These are phyloP conservation scores for Astrocystis sublimbata DNA, from an alignment of 495 filamentous ascomycete species.

Conservation along the genomic window DNA sequence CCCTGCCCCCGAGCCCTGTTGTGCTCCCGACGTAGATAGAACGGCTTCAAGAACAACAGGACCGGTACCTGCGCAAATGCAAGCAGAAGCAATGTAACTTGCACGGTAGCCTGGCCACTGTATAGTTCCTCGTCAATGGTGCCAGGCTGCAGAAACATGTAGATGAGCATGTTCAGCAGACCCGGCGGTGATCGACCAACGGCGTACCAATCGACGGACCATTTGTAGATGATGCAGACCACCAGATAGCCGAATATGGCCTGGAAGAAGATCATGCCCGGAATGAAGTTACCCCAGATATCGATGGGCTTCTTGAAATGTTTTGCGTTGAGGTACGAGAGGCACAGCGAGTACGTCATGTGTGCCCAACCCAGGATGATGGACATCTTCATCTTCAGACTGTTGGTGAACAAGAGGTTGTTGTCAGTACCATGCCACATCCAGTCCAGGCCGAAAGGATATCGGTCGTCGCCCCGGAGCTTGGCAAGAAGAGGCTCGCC, in stretches of 20 bases:
- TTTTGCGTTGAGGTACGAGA: constrained; percentile 88
- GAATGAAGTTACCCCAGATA: constrained; percentile 94
- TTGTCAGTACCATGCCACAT: constrained; percentile 95
- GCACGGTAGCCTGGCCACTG: constrained; percentile 69
- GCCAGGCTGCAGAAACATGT: constrained; percentile 95
- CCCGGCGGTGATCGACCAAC: constrained; percentile 70
- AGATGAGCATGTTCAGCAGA: constrained; percentile 97
- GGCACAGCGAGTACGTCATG: constrained; percentile 96
- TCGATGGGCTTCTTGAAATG: constrained; percentile 94
- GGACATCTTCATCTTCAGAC: constrained; percentile 99
- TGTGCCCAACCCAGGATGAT: constrained; percentile 95
- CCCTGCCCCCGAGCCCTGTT: constrained; percentile 83
- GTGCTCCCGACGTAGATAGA: constrained; percentile 89
- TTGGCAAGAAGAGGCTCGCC: constrained; percentile 61
- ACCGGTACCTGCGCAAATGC: constrained; percentile 86
- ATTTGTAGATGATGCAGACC: constrained; percentile 93
- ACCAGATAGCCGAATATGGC: constrained; percentile 97
- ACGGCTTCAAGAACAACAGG: constrained; percentile 90
- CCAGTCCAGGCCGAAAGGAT: constrained; percentile 96
- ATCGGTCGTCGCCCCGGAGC: constrained; percentile 71
- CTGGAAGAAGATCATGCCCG: constrained; percentile 99
- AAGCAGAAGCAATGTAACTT: constrained; percentile 77
- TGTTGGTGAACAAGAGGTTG: constrained; percentile 90
- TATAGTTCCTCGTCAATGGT: constrained; percentile 71
- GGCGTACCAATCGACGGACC: constrained; percentile 83